Conservation (phyloP, 345 rosid genomes). For the Clarkia xantiana region DNA sequence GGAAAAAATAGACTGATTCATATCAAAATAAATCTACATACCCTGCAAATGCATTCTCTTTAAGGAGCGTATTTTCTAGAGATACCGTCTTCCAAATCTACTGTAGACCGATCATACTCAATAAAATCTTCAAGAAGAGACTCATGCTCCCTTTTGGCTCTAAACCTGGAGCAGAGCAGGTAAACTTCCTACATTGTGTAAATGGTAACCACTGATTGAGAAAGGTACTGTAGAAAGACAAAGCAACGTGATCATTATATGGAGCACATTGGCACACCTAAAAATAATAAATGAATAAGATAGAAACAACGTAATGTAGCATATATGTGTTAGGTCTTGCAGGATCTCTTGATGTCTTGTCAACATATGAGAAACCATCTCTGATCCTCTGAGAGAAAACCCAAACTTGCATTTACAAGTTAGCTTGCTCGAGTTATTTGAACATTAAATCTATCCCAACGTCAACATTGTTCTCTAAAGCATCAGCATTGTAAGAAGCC, state of each 20-base stretch:
- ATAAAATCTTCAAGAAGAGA: slow-evolving; percentile 87
- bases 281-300: too few species aligned
- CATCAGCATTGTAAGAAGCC: slow-evolving; percentile 43
- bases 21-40: slow-evolving; percentile 25
- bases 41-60: slow-evolving; percentile 68
- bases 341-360: slow-evolving; percentile 95
- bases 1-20: neutral
- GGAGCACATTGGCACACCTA: too few species aligned
- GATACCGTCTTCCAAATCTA: slow-evolving; percentile 92
- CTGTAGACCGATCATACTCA: slow-evolving; percentile 80
- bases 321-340: slow-evolving; percentile 81
- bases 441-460: slow-evolving; percentile 53
- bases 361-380: slow-evolving; percentile 96
- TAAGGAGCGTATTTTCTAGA: slow-evolving; percentile 62
- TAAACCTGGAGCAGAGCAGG: slow-evolving; percentile 78
- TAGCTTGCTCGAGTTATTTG: slow-evolving; percentile 70
- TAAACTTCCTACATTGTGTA: slow-evolving; percentile 99
- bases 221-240: too few species aligned
- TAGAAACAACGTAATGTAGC: neutral
- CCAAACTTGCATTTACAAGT: slow-evolving; percentile 89
- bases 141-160: slow-evolving; percentile 89
- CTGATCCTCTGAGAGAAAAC: slow-evolving; percentile 92
- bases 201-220: too few species aligned
- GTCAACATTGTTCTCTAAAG: slow-evolving; percentile 60
- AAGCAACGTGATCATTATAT: too few species aligned